phyloP scores from a whole-genome alignment of 116 monocot species.

The Trichopus zeylanicus region DNA sequence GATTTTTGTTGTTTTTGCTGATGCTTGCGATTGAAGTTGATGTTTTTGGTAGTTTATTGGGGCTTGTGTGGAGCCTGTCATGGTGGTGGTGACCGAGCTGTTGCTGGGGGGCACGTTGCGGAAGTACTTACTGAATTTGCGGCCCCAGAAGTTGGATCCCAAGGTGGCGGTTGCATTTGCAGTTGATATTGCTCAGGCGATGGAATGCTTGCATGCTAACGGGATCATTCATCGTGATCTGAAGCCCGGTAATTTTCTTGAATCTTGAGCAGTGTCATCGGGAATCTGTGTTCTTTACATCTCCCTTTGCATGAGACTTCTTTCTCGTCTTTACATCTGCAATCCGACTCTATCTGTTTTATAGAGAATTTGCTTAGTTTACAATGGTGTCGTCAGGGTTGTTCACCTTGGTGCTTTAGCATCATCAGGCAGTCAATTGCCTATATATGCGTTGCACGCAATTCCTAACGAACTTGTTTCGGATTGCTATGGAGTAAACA shows the following conservation, averaged over 20 bases:
- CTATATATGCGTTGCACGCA: too few relatives aligned
- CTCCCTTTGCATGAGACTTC: too few relatives aligned
- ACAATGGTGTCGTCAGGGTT: too few relatives aligned
- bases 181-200: slow-evolving; percentile 76
- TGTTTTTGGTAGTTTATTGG: slow-evolving; percentile 61
- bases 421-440: too few relatives aligned
- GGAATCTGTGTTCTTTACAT: too few relatives aligned
- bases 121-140: slow-evolving; percentile 63
- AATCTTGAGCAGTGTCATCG: neutral
- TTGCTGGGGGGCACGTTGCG: slow-evolving; percentile 77
- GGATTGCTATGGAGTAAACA: too few relatives aligned
- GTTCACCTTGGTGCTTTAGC: too few relatives aligned
- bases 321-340: too few relatives aligned
- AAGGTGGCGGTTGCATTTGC: slow-evolving; percentile 74
- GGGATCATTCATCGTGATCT: slow-evolving; percentile 89
- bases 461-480: too few relatives aligned
- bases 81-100: slow-evolving; percentile 99
- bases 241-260: slow-evolving; percentile 67
- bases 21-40: neutral
- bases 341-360: too few relatives aligned
- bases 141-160: slow-evolving; percentile 66
- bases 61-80: slow-evolving; percentile 89
- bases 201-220: slow-evolving; percentile 94
- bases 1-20: neutral
- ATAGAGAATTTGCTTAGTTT: too few relatives aligned